phyloP scores from a whole-genome alignment of 805 yeast genomes.

The Isabelozyma pseudorhagii region DNA sequence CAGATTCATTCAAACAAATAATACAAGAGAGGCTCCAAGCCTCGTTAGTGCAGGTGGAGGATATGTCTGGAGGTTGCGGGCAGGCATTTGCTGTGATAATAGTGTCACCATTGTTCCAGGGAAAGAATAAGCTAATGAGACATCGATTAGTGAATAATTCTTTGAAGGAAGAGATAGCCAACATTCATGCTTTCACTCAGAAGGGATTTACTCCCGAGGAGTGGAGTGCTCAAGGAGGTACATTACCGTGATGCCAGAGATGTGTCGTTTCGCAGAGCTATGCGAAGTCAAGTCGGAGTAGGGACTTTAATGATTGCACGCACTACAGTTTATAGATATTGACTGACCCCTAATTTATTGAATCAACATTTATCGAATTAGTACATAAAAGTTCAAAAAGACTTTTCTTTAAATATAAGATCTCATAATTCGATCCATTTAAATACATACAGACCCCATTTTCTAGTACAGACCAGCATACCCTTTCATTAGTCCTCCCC shows the following conservation, averaged over 20 bases:
- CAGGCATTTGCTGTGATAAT: constrained; percentile 94
- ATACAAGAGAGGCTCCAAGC: constrained; percentile 62
- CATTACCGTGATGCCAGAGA: constrained; percentile 1
- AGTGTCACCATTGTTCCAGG: constrained; percentile 66
- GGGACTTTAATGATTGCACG: background rate
- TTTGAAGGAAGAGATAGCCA: constrained; percentile 78
- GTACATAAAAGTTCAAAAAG: no score
- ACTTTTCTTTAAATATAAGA: no score
- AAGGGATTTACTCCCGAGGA: constrained; percentile 86
- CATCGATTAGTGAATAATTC: constrained; percentile 81
- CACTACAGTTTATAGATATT: background rate
- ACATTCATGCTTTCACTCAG: constrained; percentile 94
- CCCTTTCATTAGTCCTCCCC: constrained; percentile 19
- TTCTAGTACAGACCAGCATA: constrained; percentile 2
- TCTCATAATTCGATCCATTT: no score
- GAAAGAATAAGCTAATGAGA: constrained; percentile 81
- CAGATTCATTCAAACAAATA: constrained; percentile 41
- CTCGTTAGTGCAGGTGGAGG: constrained; percentile 65
- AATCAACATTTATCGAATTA: no score
- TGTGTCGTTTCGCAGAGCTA: background rate
- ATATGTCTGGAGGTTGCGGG: constrained; percentile 93
- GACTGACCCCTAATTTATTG: background rate
- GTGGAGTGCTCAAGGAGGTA: constrained; percentile 54
- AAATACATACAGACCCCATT: no score
- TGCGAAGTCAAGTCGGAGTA: background rate